Evolutionary conservation across 345 rosid species (phyloP), one percentile per base, ranked within the genome.

Genomic region (Camelina sativa): DNA sequence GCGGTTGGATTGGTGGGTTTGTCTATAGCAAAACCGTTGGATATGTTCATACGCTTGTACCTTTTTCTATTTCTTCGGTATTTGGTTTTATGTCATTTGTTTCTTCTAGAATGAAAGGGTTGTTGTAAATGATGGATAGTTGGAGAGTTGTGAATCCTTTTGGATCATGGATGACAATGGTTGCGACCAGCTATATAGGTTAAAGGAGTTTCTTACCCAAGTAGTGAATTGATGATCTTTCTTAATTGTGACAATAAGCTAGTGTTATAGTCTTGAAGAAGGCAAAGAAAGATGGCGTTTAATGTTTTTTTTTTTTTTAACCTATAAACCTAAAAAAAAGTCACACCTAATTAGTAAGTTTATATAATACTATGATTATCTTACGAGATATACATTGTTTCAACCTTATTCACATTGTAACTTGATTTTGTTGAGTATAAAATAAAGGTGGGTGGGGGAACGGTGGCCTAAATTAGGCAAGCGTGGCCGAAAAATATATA

Each of bases 391-490:
- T 9, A 71, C 22, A 37, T 30, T 19, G 46, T 2, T 25, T 0
- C 28, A 5, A 1, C 12, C 1, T 13, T 22, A 35, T 47, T 47
- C 16, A 58, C 37, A 19, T 50, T 4, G 47, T 17, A 35, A 11
- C n/a, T 43, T 64, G 2, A 5, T 11, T 23, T 23, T 44, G 16
- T 6, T 69, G 28, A 9, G 47, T 43, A 12, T n/a, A n/a, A n/a
- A n/a, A 20, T 25, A 41, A 35, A 5, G 56, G 79, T 76, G 48
- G 79, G 69, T 76, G 79, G 60, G 67, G 6, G 50, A 62, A 62
- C 8, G 79, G 69, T 76, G 79, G 64, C 77, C 76, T 73, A 73
- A 73, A 73, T 63, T 41, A 0, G 78, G 78, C 72, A 56, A 65
- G 43, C 20, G 19, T 57, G 30, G 30, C 66, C 78, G 38, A 66